Evolutionary conservation across 331 rosid genomes (phyloP), one percentile per base, ranked within the genome.

Genomic region (Pyracantha coccinea): DNA sequence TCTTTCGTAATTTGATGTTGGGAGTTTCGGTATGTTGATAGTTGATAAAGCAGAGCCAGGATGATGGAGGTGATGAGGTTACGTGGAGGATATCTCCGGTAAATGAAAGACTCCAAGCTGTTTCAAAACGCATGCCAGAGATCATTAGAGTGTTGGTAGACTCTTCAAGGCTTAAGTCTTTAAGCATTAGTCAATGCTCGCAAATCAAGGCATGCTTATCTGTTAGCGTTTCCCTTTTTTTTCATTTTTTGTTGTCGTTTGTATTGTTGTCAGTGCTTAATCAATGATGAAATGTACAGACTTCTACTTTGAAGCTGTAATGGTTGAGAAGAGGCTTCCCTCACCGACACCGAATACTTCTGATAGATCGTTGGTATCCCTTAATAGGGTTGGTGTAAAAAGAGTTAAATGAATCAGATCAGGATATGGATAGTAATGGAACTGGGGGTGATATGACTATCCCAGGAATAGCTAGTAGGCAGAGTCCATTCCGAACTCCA

Each of bases 1-100:
- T 11, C 41, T 32, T 33, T 16, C 16, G 7, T 16, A 27, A 41
- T 38, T 62, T 54, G 13, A 55, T 54, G 76, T 81, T 69, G 38
- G 31, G 47, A 76, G 38, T 72, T 73, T 77, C 35, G 24, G 27
- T 78, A 74, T 68, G 84, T 65, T 80, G 73, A 41, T 75, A 93
- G 98, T 76, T 90, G 83, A 86, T 94, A 81, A 87, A 88, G 92
- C 97, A 88, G 72, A 94, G 96, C 84, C 97, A 94, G 83, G 97
- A 91, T 53, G 96, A 94, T 65, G 95, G 87, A 61, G 84, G 77
- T 60, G 89, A 91, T n/a, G 96, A 90, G 82, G 86, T 94, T 45
- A 94, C 95, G 0, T 92, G 97, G 99, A 94, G 88, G 89, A 91
- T 89, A 79, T 91, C 97, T 76, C 99, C 99, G 1, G 91, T 94